Evolutionary conservation across 345 rosid genomes (phyloP).

Genomic region (Cardamine occulta): DNA sequence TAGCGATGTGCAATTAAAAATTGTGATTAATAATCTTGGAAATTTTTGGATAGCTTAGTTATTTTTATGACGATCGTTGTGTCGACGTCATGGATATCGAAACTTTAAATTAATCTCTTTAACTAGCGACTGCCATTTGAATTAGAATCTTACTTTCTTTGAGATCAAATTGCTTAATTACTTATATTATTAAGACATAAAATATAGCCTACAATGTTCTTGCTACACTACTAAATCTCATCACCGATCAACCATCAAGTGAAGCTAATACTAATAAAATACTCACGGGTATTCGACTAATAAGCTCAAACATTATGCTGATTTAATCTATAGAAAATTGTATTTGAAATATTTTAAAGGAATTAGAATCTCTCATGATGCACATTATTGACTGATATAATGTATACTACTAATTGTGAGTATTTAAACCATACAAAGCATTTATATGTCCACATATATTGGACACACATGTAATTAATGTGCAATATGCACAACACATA

Average conservation of each 20-base stretch:
- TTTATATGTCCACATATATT: conserved; percentile 38
- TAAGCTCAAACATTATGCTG: background rate
- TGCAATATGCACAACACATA: conserved; percentile 21
- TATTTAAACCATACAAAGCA: conserved; percentile 25
- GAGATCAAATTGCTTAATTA: background rate
- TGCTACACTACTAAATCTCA: background rate
- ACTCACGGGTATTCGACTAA: background rate
- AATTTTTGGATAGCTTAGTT: background rate
- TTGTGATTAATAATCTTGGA: background rate
- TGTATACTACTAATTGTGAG: conserved; percentile 22
- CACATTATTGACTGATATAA: conserved; percentile 32
- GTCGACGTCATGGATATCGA: conserved; percentile 13
- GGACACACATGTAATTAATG: conserved; percentile 35
- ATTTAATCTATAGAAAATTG: background rate
- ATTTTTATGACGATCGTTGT: background rate
- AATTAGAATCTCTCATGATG: conserved; percentile 29
- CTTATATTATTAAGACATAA: background rate
- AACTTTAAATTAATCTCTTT: background rate
- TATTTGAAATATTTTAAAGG: background rate
- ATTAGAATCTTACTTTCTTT: conserved; percentile 1
- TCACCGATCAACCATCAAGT: conserved; percentile 1
- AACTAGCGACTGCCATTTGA: conserved; percentile 12
- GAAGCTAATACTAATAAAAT: conserved; percentile 14
- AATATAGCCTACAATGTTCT: conserved; percentile 2
- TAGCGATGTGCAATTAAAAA: background rate